Conservation (phyloP, 2,329 filamentous ascomycete species). For the Calonectria multiphialidica region DNA sequence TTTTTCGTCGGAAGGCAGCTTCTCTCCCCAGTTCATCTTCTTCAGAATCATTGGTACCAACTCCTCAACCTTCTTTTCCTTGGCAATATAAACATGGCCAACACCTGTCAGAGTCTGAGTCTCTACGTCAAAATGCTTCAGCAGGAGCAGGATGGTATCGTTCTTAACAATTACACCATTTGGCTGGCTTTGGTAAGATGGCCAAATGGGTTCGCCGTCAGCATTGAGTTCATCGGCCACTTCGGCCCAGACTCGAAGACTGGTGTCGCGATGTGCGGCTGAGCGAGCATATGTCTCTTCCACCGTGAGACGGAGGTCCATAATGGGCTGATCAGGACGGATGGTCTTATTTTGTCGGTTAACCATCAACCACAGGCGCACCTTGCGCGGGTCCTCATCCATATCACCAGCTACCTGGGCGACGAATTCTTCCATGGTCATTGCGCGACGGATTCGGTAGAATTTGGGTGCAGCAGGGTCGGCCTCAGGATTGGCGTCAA, state of each 20-base stretch:
- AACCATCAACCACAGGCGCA: constrained; percentile 97
- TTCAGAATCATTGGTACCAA: constrained; percentile 81
- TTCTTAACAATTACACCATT: constrained; percentile 70
- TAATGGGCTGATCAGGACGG: constrained; percentile 88
- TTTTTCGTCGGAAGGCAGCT: constrained; percentile 72
- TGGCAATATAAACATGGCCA: constrained; percentile 88
- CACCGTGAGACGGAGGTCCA: constrained; percentile 80
- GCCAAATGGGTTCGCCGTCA: constrained; percentile 81
- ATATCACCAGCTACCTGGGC: constrained; percentile 78
- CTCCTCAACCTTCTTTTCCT: constrained; percentile 89
- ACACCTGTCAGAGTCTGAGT: constrained; percentile 81
- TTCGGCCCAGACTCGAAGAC: constrained; percentile 90
- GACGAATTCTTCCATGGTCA: constrained; percentile 81
- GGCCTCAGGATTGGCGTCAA: constrained; percentile 73
- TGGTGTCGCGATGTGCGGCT: constrained; percentile 73
- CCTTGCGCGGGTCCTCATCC: constrained; percentile 72
- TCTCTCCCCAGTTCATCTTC: constrained; percentile 88
- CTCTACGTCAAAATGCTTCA: constrained; percentile 91
- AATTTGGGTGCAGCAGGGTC: constrained; percentile 78
- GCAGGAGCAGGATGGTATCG: constrained; percentile 82
- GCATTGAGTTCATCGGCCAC: constrained; percentile 74
- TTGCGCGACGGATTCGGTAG: constrained; percentile 81
- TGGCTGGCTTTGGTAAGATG: constrained; percentile 69
- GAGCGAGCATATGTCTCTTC: constrained; percentile 74
- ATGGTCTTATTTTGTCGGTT: constrained; percentile 98